A percentile compares a stretch with the other conserved stretches of the same genome.
phyloP scores from a whole-genome alignment of 73 alveolate genomes.

The Tetrahymena malaccensis region DNA sequence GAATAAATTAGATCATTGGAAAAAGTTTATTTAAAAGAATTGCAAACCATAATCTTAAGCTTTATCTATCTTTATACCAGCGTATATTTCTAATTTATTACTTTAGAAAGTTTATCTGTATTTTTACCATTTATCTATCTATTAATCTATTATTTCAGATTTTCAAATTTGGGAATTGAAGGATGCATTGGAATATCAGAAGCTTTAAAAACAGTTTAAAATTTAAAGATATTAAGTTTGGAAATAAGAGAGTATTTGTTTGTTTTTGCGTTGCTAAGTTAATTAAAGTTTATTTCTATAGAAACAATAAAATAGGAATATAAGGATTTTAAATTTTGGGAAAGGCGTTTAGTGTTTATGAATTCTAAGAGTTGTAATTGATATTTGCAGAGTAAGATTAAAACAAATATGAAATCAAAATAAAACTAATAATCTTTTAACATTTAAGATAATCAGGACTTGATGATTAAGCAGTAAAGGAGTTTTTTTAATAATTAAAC shows the following conservation, averaged over 20 bases:
- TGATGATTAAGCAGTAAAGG: not conserved
- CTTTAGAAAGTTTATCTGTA: too few relatives aligned
- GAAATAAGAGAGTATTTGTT: not conserved
- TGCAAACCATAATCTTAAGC: not conserved
- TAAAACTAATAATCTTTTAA: not conserved
- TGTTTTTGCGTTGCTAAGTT: not conserved
- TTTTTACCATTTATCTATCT: too few relatives aligned
- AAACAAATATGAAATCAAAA: not conserved
- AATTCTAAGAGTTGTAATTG: not conserved
- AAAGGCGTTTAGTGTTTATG: not conserved
- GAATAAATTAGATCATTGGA: not conserved
- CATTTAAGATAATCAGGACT: not conserved
- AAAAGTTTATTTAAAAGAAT: not conserved
- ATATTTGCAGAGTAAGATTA: not conserved
- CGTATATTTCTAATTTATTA: not conserved
- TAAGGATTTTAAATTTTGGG: not conserved
- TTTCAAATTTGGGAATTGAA: not conserved
- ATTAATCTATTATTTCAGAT: not conserved
- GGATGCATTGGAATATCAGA: not conserved
- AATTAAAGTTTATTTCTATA: not conserved
- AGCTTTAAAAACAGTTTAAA: not conserved
- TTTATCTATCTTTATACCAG: not conserved
- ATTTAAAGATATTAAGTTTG: not conserved
- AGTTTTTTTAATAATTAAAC: not conserved
- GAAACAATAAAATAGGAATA: not conserved